Base-by-base conservation (phyloP, 2,329 filamentous ascomycete genomes). In the Alternaria sp. region DNA sequence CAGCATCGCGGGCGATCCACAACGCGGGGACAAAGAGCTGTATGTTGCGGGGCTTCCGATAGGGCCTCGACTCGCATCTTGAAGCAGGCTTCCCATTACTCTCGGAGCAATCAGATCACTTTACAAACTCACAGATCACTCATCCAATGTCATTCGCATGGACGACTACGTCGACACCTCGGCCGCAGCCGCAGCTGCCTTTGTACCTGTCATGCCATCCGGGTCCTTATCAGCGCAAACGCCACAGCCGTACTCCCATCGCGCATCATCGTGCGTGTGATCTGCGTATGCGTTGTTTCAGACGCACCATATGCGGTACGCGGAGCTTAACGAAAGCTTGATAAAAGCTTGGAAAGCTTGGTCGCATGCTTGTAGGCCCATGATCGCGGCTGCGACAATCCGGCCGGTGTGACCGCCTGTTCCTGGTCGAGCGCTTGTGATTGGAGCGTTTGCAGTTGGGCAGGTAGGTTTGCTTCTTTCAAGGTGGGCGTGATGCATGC, bases 271-370 rank as follows among this genome's bases (percentile, higher is more conserved):
- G 28, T 57, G 43, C 26, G 26, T 32, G 26, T 46, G 54, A 57
- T 57, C 54, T 57, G 17, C 54, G 32, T 23, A 19, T 57, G 54
- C 26, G 10, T 23, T 49, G 44, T 57, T 57, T 57, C 43, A 32
- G 28, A 40, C 30, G 45, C 19, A 43, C 45, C 45, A 50, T 25
- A 49, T 43, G 45, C 45, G 19, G 36, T 3, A 50, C 32, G 15
- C 19, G 28, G 45, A 50, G 55, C 55, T 40, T 57, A 43, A 40
- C 23, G 44, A 50, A 57, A 49, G 55, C 54, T 57, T 57, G 44
- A 57, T 25, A 49, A 40, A 57, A 57, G 54, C 54, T 64, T 36
- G 53, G 17, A 49, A 61, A 63, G 63, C 61, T 66, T 64, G 61
- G 44, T 59, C 17, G 13, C 30, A 57, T 56, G 52, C 56, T 63